Percentiles rank a stretch among this genome's conserved stretches.
phyloP scores from a whole-genome alignment of 2,329 filamentous ascomycete genomes.

The Didymella exigua region DNA sequence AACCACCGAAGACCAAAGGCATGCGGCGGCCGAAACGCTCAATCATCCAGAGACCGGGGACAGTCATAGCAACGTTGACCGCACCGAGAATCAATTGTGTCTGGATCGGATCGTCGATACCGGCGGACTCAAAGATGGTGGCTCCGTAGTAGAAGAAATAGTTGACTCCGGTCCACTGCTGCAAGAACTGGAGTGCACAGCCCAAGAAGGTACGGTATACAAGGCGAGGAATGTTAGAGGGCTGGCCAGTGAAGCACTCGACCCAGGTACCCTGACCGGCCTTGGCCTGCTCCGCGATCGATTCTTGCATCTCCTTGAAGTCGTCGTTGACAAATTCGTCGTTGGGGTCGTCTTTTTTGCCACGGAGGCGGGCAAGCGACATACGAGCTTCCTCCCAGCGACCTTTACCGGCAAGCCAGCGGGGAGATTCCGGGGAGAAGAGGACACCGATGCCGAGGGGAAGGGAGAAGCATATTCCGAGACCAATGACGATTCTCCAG shows the following conservation, averaged over 20 bases:
- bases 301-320: slow-evolving; percentile 50
- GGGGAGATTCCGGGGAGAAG: slow-evolving; percentile 38
- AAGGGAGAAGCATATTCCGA: slow-evolving; percentile 41
- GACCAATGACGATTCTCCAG: slow-evolving; percentile 44
- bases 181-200: slow-evolving; percentile 38
- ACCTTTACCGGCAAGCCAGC: slow-evolving; percentile 56
- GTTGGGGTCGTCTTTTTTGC: slow-evolving; percentile 55
- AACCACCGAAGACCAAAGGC: slow-evolving; percentile 67
- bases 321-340: slow-evolving; percentile 58
- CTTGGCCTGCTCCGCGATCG: slow-evolving; percentile 35
- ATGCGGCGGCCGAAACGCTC: slow-evolving; percentile 71
- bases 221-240: slow-evolving; percentile 50
- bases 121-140: slow-evolving; percentile 70
- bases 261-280: slow-evolving; percentile 38
- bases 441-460: slow-evolving; percentile 40
- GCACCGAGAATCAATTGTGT: slow-evolving; percentile 52
- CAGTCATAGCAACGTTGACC: slow-evolving; percentile 71
- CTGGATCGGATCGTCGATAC: slow-evolving; percentile 66
- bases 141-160: slow-evolving; percentile 62
- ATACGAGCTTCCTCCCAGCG: slow-evolving; percentile 57
- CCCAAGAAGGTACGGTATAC: slow-evolving; percentile 42
- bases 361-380: slow-evolving; percentile 61
- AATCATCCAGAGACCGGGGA: slow-evolving; percentile 70
- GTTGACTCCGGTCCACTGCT: slow-evolving; percentile 51
- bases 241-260: slow-evolving; percentile 41